Evolutionary conservation across 148 eudicot genomes (phyloP).

Genomic region (Linanthus parryae): DNA sequence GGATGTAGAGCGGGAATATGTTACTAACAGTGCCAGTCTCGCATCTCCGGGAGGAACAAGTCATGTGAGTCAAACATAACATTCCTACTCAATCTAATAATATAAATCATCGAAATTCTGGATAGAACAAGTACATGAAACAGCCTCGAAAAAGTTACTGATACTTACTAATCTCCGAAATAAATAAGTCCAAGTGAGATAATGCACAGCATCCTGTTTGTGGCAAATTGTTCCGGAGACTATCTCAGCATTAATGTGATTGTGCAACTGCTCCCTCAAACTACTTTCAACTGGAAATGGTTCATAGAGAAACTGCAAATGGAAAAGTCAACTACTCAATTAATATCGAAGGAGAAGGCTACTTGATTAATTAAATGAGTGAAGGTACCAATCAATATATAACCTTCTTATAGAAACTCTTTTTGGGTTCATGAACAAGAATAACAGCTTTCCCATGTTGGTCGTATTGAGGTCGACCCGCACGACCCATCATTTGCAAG

Average conservation of each 20-base stretch:
- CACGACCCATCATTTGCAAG: slow-evolving; percentile 99
- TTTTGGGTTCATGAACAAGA: slow-evolving; percentile 97
- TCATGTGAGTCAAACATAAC: no score
- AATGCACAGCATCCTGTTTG: slow-evolving; percentile 93
- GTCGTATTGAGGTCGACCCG: slow-evolving; percentile 95
- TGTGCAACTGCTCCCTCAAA: slow-evolving; percentile 87
- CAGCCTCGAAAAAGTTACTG: neutral
- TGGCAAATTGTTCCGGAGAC: slow-evolving; percentile 85
- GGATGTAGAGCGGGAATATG: no score
- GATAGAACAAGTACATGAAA: neutral
- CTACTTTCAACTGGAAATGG: slow-evolving; percentile 99
- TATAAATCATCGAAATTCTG: no score
- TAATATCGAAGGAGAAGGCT: neutral
- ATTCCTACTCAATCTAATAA: no score
- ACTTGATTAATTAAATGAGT: slow-evolving; percentile 1
- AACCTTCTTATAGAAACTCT: slow-evolving; percentile 96
- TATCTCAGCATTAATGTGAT: slow-evolving; percentile 96
- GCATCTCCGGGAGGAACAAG: no score
- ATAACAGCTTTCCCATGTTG: slow-evolving; percentile 99
- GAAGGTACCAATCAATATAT: neutral
- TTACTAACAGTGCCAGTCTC: no score
- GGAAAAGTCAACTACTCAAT: neutral
- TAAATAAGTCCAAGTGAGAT: slow-evolving; percentile 93
- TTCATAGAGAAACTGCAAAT: slow-evolving; percentile 84
- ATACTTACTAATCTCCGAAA: slow-evolving; percentile 92